Base-by-base conservation (phyloP, 306 rosid genomes). In the Vigna reflexopilosa region DNA sequence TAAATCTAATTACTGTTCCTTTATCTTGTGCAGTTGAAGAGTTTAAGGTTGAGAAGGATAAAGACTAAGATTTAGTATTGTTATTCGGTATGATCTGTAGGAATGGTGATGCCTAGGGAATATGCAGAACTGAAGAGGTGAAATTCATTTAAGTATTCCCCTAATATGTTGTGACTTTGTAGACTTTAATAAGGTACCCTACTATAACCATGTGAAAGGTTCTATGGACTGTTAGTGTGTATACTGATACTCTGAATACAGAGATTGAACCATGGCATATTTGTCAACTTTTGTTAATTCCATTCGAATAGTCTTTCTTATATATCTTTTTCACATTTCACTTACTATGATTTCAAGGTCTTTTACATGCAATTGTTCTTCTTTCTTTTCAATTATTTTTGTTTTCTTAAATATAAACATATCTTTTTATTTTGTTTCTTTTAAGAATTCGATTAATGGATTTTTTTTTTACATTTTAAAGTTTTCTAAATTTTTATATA, bases 21-120 rank as follows among this genome's bases (percentile, higher is more conserved):
- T 67, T 4, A 52, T 70, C 38, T 26, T 50, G 45, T 72, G 83
- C 85, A 85, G 88, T 44, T 85, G 79, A 81, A 42, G 71, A 50
- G 52, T 19, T 65, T n/a, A 70, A 4, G 67, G 19, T 56, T 24
- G 54, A 70, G 76, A 80, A 80, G 67, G 49, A 9, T 3, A 50
- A 61, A 68, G 77, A 51, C 59, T 26, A 38, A n/a, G 70, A 67
- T 67, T 74, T 58, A 77, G 74, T 72, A 58, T 47, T 57, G 56
- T 64, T 20, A 63, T 72, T 6, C 38, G 42, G 34, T 50, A 9
- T 51, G 26, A 75, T 58, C 36, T 56, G n/a, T 30, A 52, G 61
- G 59, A 81, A 69, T 81, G 77, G 40, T 59, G 24, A 40, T 24
- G 67, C 63, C 72, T 66, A 50, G 22, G 44, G 42, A 74, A 40